Evolutionary conservation across 2,329 filamentous ascomycete genomes (phyloP).

Genomic region (Diaporthe vaccinii): DNA sequence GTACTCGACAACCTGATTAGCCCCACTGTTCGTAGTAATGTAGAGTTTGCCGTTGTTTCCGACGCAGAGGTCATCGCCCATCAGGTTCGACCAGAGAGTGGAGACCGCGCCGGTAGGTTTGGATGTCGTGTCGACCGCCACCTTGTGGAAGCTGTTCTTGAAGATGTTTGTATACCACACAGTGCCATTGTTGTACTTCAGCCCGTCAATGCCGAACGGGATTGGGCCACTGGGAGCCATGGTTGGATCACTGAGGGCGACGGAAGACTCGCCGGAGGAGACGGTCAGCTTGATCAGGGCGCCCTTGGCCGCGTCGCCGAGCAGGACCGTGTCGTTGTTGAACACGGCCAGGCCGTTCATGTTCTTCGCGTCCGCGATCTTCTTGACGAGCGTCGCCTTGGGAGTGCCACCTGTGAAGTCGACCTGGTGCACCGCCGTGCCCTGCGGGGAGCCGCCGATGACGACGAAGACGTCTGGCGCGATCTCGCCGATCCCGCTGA

Average conservation of each 20-base stretch:
- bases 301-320: slow-evolving; percentile 50
- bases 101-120: slow-evolving; percentile 46
- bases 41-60: slow-evolving; percentile 50
- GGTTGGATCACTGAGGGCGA: slow-evolving; percentile 47
- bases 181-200: slow-evolving; percentile 48
- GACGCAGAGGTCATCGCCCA: slow-evolving; percentile 52
- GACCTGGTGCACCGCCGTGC: slow-evolving; percentile 43
- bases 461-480: slow-evolving; percentile 45
- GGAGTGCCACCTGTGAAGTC: slow-evolving; percentile 47
- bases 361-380: slow-evolving; percentile 48
- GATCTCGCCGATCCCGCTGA: slow-evolving; percentile 50
- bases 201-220: slow-evolving; percentile 52
- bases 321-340: slow-evolving; percentile 48
- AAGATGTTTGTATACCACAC: slow-evolving; percentile 54
- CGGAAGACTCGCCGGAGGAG: slow-evolving; percentile 46
- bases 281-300: slow-evolving; percentile 47
- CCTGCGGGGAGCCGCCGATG: slow-evolving; percentile 43
- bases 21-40: slow-evolving; percentile 48
- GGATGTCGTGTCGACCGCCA: slow-evolving; percentile 48
- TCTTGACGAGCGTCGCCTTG: slow-evolving; percentile 46
- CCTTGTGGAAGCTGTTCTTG: slow-evolving; percentile 52
- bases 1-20: slow-evolving; percentile 50
- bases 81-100: slow-evolving; percentile 50
- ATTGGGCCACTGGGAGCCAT: slow-evolving; percentile 50
- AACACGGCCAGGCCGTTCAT: slow-evolving; percentile 50